Conservation (phyloP, 345 rosid genomes). For the Isatis tinctoria region DNA sequence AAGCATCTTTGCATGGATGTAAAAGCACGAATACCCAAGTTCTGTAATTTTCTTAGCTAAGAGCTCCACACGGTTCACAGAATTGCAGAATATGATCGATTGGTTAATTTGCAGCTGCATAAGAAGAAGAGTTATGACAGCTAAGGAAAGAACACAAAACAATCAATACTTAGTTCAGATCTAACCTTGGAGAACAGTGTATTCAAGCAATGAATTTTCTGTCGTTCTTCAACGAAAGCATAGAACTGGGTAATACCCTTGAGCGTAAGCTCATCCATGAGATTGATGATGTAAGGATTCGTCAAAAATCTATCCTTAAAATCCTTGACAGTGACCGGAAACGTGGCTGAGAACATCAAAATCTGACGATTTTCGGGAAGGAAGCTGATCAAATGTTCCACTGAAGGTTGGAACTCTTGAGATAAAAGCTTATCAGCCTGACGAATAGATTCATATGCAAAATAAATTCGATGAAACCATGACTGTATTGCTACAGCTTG, state of each 20-base stretch:
- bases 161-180: background rate
- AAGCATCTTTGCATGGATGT: slow-evolving; percentile 94
- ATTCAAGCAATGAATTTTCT: slow-evolving; percentile 94
- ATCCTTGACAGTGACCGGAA: slow-evolving; percentile 90
- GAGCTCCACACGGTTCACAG: slow-evolving; percentile 91
- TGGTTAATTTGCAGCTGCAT: slow-evolving; percentile 93
- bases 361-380: slow-evolving; percentile 72
- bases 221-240: slow-evolving; percentile 95
- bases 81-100: slow-evolving; percentile 91
- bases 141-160: background rate
- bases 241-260: slow-evolving; percentile 90
- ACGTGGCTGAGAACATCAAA: slow-evolving; percentile 90
- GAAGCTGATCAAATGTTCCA: slow-evolving; percentile 80
- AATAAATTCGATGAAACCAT: slow-evolving; percentile 16
- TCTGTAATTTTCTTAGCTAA: slow-evolving; percentile 94
- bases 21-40: slow-evolving; percentile 92
- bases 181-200: slow-evolving; percentile 90
- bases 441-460: slow-evolving; percentile 15
- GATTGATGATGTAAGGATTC: slow-evolving; percentile 79
- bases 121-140: slow-evolving; percentile 13
- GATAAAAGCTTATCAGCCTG: slow-evolving; percentile 95
- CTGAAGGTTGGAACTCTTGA: slow-evolving; percentile 88
- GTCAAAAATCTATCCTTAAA: slow-evolving; percentile 78
- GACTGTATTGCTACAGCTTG: background rate
- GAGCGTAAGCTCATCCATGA: slow-evolving; percentile 93